Percentiles rank a stretch among this genome's conserved stretches.
These are phyloP conservation scores for Blastomyces percursus DNA, from an alignment of 2,329 filamentous ascomycete genomes.

Conservation along the genomic window DNA sequence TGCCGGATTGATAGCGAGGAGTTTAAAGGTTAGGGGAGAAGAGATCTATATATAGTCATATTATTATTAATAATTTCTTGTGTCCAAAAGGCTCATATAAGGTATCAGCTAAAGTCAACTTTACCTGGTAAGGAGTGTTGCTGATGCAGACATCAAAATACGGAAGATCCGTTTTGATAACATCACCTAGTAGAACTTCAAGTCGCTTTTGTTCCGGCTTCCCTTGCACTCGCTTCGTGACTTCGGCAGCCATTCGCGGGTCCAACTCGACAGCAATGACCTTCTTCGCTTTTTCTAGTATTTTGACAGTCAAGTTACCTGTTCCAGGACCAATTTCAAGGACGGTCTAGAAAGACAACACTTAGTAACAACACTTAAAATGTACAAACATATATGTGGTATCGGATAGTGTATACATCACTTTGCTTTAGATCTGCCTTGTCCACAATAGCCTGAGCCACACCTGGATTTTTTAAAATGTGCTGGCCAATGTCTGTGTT, in stretches of 20 bases:
- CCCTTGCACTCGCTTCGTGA: constrained; percentile 86
- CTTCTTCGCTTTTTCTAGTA: constrained; percentile 76
- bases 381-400: neutral
- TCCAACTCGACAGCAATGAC: constrained; percentile 84
- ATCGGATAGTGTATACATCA: constrained; percentile 39
- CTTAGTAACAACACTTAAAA: neutral
- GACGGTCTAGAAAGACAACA: constrained; percentile 47
- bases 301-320: constrained; percentile 74
- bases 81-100: neutral
- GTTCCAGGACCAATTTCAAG: constrained; percentile 88
- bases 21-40: constrained; percentile 80
- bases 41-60: constrained; percentile 52
- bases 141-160: constrained; percentile 75
- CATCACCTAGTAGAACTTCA: constrained; percentile 81
- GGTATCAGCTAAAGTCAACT: neutral
- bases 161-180: constrained; percentile 75
- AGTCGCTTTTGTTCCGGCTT: constrained; percentile 73
- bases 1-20: constrained; percentile 69
- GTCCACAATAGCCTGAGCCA: constrained; percentile 68
- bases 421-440: constrained; percentile 87
- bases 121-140: constrained; percentile 60
- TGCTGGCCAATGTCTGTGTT: constrained; percentile 84
- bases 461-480: constrained; percentile 84
- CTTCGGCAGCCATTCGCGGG: constrained; percentile 89
- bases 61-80: neutral